Percentiles rank a stretch among this genome's conserved stretches.
Conservation (phyloP, 1,284 basidiomycete genomes). For the Meira miltonrushii region DNA sequence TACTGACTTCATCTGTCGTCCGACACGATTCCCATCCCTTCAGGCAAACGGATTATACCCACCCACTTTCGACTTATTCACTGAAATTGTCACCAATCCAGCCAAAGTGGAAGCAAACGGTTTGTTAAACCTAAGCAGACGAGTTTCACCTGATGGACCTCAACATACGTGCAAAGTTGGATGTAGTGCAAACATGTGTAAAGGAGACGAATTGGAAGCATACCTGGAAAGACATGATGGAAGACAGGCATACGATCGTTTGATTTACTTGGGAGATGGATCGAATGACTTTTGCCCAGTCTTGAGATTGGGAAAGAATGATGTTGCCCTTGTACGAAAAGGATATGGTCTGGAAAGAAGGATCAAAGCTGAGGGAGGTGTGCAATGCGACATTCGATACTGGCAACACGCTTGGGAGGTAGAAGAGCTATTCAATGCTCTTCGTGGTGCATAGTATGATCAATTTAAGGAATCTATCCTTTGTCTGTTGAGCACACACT, state of each 20-base stretch:
- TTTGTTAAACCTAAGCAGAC: constrained; percentile 70
- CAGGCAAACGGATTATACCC: constrained; percentile 60
- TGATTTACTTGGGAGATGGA: constrained; percentile 91
- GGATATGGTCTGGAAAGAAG: constrained; percentile 44
- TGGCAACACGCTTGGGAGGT: constrained; percentile 52
- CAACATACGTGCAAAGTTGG: constrained; percentile 83
- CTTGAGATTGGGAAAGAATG: constrained; percentile 60
- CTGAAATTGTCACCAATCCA: constrained; percentile 86
- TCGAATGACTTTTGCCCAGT: constrained; percentile 93
- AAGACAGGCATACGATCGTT: constrained; percentile 63
- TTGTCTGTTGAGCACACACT: no score
- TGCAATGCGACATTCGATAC: constrained; percentile 40
- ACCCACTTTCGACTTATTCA: constrained; percentile 61
- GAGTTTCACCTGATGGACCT: constrained; percentile 58
- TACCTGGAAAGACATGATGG: constrained; percentile 69
- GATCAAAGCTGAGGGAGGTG: constrained; percentile 35
- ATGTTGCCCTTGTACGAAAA: constrained; percentile 46
- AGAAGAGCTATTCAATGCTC: constrained; percentile 16
- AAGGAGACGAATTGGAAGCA: constrained; percentile 83
- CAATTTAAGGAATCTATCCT: no score
- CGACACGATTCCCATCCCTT: background rate
- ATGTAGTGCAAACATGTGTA: constrained; percentile 97
- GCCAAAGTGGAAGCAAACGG: constrained; percentile 73
- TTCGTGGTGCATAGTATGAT: background rate
- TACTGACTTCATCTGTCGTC: background rate